Evolutionary conservation across 768 basidiomycete genomes (phyloP).

Genomic region (Phlebiopsis flavidoalba): DNA sequence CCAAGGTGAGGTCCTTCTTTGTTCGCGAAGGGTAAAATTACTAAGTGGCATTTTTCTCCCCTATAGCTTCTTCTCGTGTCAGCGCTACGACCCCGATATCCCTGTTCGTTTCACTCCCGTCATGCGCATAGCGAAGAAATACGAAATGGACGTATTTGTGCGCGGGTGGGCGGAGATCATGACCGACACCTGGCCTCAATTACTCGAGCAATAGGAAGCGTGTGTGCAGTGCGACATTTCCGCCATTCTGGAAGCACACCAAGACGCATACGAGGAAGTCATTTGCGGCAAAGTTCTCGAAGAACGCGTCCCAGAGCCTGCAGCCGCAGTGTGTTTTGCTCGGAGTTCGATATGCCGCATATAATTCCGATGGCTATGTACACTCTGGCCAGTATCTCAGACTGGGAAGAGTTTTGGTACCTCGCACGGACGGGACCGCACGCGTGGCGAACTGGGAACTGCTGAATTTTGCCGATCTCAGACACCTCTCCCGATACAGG

Average conservation of each 20-base stretch:
- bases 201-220: conserved; percentile 8
- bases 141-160: conserved; percentile 21
- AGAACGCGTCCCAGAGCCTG: conserved; percentile 1
- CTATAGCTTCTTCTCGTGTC: conserved; percentile 12
- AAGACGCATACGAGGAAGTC: neutral
- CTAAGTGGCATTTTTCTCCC: neutral
- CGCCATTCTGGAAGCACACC: neutral
- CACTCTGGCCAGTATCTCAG: neutral
- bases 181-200: conserved; percentile 23
- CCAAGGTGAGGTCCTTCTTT: too few species aligned
- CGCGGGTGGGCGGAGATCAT: conserved; percentile 17
- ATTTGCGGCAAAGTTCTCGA: neutral
- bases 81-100: conserved; percentile 15
- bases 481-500: neutral
- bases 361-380: conserved; percentile 16
- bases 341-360: conserved; percentile 9
- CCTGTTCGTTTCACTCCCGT: conserved; percentile 11
- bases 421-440: neutral
- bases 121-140: conserved; percentile 24
- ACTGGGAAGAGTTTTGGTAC: neutral
- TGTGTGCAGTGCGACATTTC: neutral
- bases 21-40: neutral
- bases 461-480: neutral
- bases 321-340: conserved; percentile 10
- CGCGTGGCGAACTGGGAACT: neutral